These are phyloP conservation scores for Mimosa bimucronata DNA, from an alignment of 306 rosid genomes.

Conservation along the genomic window DNA sequence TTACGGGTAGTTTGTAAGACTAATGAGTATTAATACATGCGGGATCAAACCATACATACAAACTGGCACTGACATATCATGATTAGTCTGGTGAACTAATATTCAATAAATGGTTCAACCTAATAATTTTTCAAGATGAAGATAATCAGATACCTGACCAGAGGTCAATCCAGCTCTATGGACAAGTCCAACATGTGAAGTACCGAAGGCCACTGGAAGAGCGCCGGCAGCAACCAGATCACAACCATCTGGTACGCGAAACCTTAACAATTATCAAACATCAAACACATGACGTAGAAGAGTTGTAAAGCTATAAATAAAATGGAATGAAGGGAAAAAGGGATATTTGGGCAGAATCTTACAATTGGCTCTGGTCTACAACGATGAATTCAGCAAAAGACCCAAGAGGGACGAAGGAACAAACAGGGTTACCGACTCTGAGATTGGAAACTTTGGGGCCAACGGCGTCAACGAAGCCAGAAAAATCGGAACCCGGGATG, in stretches of 20 bases:
- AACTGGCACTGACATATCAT: not conserved
- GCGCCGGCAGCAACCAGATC: slow-evolving; percentile 88
- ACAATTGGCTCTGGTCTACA: slow-evolving; percentile 66
- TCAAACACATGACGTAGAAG: not conserved
- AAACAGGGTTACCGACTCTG: slow-evolving; percentile 75
- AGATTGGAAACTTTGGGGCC: slow-evolving; percentile 70
- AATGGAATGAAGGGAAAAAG: not conserved
- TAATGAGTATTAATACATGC: not conserved
- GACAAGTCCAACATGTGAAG: slow-evolving; percentile 86
- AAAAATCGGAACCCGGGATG: slow-evolving; percentile 85
- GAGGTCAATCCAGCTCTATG: slow-evolving; percentile 77
- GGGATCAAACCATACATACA: not conserved
- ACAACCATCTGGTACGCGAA: slow-evolving; percentile 81
- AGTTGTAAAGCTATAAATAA: not conserved
- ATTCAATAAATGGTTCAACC: not conserved
- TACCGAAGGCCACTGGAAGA: slow-evolving; percentile 89
- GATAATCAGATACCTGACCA: slow-evolving; percentile 63
- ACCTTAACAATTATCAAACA: slow-evolving; percentile 51
- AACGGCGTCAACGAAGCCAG: slow-evolving; percentile 77
- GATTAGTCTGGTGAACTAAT: not conserved
- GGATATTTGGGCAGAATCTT: slow-evolving; percentile 35
- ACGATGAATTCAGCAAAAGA: slow-evolving; percentile 81
- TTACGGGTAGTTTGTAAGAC: not conserved
- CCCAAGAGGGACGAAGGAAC: slow-evolving; percentile 66
- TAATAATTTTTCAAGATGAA: not conserved